Percentiles rank a stretch among this genome's conserved stretches.
Conservation (phyloP, 2,329 filamentous ascomycete genomes). For the Septoria petroselini region DNA sequence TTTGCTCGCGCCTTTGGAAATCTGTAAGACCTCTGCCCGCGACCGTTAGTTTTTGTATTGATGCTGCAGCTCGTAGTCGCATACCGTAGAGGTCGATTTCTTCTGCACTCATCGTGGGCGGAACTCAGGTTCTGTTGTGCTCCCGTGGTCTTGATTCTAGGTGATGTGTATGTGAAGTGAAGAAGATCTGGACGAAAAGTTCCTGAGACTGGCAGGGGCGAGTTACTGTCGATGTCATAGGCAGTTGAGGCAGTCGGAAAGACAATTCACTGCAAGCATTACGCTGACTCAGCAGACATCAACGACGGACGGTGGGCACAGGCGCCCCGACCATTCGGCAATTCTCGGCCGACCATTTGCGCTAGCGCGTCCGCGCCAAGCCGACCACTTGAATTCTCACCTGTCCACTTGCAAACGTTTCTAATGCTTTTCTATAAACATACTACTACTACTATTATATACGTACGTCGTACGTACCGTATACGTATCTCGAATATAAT, state of each 20-base stretch:
- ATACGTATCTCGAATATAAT: too few species aligned
- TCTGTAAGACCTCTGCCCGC: conserved; percentile 68
- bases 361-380: too few species aligned
- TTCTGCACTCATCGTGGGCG: conserved; percentile 36
- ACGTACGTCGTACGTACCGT: too few species aligned
- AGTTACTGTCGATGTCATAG: neutral
- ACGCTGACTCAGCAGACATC: conserved; percentile 9
- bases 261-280: neutral
- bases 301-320: too few species aligned
- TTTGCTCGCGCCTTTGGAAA: conserved; percentile 68
- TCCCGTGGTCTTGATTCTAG: neutral
- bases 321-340: too few species aligned
- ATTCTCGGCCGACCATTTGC: too few species aligned
- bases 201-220: neutral
- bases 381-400: too few species aligned
- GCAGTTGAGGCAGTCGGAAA: neutral
- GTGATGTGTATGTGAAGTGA: neutral
- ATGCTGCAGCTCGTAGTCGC: neutral
- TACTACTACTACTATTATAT: too few species aligned
- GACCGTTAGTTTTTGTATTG: conserved; percentile 31
- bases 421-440: too few species aligned
- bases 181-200: neutral
- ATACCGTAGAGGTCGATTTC: conserved; percentile 60
- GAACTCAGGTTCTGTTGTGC: neutral
- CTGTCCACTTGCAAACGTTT: too few species aligned